phyloP scores from a whole-genome alignment of 2,329 filamentous ascomycete species.

The Talaromyces sp. region DNA sequence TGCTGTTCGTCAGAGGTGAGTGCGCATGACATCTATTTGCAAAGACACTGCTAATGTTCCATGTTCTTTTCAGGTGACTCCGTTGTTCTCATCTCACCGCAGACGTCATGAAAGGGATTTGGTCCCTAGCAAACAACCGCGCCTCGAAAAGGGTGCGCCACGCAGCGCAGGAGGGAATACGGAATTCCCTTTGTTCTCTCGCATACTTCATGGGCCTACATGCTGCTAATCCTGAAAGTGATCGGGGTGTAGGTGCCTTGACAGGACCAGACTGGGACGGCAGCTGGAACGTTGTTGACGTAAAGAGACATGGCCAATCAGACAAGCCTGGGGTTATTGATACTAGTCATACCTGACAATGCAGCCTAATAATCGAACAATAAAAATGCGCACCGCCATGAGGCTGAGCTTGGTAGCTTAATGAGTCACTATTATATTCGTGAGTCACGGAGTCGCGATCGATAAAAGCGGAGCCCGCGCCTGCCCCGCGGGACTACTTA shows the following conservation, averaged over 20 bases:
- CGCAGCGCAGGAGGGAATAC: not conserved
- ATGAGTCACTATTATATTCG: not conserved
- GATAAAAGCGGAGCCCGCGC: conserved; percentile 13
- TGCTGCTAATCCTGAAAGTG: not conserved
- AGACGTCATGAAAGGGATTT: conserved; percentile 35
- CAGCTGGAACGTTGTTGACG: not conserved
- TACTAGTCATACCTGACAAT: not conserved
- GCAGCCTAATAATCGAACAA: not conserved
- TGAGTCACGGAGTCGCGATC: conserved; percentile 1
- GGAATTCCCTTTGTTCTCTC: not conserved
- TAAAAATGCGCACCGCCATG: not conserved
- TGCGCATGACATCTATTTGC: conserved; percentile 10
- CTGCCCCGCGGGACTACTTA: conserved; percentile 5
- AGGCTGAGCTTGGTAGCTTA: not conserved
- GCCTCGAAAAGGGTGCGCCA: not conserved
- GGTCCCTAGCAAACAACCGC: not conserved
- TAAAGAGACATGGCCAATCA: not conserved
- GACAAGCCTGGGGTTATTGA: not conserved
- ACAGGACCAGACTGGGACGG: not conserved
- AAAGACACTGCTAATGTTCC: not conserved
- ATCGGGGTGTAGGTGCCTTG: not conserved
- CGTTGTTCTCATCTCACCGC: conserved; percentile 67
- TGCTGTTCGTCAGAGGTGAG: conserved; percentile 94
- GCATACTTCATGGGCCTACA: not conserved
- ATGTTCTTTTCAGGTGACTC: conserved; percentile 57